A percentile compares a stretch with the other conserved stretches of the same genome.
Evolutionary conservation across 805 yeast genomes (phyloP).

Genomic region (Candida glaebosa): DNA sequence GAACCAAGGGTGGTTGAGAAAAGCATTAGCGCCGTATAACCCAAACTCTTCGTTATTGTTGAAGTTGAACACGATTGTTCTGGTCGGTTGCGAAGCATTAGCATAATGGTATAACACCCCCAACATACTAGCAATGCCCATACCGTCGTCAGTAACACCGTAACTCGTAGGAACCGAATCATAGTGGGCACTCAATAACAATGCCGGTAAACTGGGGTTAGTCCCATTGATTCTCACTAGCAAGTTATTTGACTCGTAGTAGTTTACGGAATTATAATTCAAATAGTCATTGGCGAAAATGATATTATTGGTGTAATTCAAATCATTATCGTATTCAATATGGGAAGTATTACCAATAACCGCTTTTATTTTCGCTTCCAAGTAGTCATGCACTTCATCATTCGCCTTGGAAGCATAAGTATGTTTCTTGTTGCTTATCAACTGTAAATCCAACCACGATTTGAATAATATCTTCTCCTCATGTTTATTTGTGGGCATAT

Average conservation of each 20-base stretch:
- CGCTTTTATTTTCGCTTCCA: constrained; percentile 41
- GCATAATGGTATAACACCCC: constrained; percentile 57
- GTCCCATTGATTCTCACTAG: constrained; percentile 70
- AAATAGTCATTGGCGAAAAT: constrained; percentile 50
- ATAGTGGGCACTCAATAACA: constrained; percentile 79
- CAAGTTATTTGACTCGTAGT: constrained; percentile 81
- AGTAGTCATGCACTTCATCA: constrained; percentile 69
- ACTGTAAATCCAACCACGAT: constrained; percentile 70
- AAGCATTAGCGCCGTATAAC: constrained; percentile 73
- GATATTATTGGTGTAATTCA: constrained; percentile 42
- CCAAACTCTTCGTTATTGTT: constrained; percentile 92
- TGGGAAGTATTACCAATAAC: constrained; percentile 27
- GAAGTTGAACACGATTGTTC: constrained; percentile 79
- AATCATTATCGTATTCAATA: constrained; percentile 39
- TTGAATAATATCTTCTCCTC: constrained; percentile 36
- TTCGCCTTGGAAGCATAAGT: constrained; percentile 78
- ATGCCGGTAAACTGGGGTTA: constrained; percentile 55
- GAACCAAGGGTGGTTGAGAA: constrained; percentile 71
- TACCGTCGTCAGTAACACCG: constrained; percentile 92
- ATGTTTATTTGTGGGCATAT: constrained; percentile 42
- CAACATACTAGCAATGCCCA: constrained; percentile 78
- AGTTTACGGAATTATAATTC: constrained; percentile 48
- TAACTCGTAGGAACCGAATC: constrained; percentile 85
- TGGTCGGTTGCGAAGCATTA: constrained; percentile 48
- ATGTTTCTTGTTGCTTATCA: constrained; percentile 63